Percentiles rank a stretch among this genome's conserved stretches.
phyloP scores from a whole-genome alignment of 2,329 filamentous ascomycete species.

The Aspergillus sp. region DNA sequence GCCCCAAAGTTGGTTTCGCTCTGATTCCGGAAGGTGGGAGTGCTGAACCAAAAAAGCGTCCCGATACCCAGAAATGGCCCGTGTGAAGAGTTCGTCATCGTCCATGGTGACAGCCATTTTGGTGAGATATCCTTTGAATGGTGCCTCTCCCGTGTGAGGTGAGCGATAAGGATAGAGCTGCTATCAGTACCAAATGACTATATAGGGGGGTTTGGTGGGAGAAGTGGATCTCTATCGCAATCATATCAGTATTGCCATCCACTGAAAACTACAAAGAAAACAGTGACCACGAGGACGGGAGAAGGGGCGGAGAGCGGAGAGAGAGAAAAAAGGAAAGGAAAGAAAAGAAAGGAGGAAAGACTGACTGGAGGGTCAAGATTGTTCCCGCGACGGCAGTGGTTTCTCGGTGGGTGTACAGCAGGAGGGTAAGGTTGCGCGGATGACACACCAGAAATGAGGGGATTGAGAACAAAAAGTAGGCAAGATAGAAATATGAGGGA shows the following conservation, averaged over 20 bases:
- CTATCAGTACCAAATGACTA: slow-evolving; percentile 31
- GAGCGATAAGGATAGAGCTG: slow-evolving; percentile 20
- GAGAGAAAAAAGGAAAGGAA: neutral
- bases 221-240: slow-evolving; percentile 8
- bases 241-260: slow-evolving; percentile 5
- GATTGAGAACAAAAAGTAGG: neutral
- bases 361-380: slow-evolving; percentile 4
- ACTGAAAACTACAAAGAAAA: slow-evolving; percentile 2
- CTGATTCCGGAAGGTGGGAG: slow-evolving; percentile 41
- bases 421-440: slow-evolving; percentile 8
- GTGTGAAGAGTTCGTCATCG: slow-evolving; percentile 41
- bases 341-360: slow-evolving; percentile 4
- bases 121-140: slow-evolving; percentile 18
- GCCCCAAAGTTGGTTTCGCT: slow-evolving; percentile 43
- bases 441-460: slow-evolving; percentile 15
- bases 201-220: neutral
- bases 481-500: neutral
- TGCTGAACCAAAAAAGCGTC: slow-evolving; percentile 43
- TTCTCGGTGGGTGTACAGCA: slow-evolving; percentile 14
- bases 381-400: neutral
- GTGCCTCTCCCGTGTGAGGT: slow-evolving; percentile 11
- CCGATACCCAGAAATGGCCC: slow-evolving; percentile 43
- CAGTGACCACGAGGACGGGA: no score
- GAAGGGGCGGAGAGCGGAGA: neutral
- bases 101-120: slow-evolving; percentile 37